Evolutionary conservation across 441 rosid genomes (phyloP), one percentile per base, ranked within the genome.

Genomic region (Melastoma candidum): DNA sequence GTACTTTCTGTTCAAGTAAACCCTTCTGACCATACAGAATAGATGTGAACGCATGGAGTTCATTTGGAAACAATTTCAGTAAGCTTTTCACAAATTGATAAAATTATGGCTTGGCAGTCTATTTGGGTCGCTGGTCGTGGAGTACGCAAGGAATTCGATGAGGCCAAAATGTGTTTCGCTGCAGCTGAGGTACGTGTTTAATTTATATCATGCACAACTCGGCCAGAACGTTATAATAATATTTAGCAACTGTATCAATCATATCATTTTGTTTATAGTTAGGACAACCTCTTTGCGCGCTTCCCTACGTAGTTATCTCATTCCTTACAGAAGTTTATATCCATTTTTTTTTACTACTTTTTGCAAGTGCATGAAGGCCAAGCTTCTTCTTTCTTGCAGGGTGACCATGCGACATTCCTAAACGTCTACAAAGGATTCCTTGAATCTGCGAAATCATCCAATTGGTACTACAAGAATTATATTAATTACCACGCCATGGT

Each of bases 401-500:
- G 98, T 17, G 98, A 92, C 69, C 90, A 85, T 71, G 79, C 88
- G 51, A 79, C 97, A 8, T 92, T 85, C 73, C 70, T 92, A 43
- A 92, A 92, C 68, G 75, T 92, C 56, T 86, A 84, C 82, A 80
- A 82, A 73, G 98, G 92, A 66, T 92, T 82, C 71, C 80, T 84
- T 12, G 83, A 81, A 61, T 88, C 95, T 45, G 77, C 87, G 52
- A 81, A 78, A 73, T 81, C 97, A 53, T 72, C 87, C 2, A 77
- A 80, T 49, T 92, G 98, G 98, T 88, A 95, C 57, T 73, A 79
- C 58, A 84, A 67, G 72, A 88, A 92, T 72, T 85, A 73, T 26
- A 61, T 92, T 53, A 88, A 88, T 77, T 81, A 78, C 64, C 95
- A 88, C 8, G 83, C 97, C 60, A 85, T 92, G 97, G 98, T 92